Evolutionary conservation across 352 stramenopile species (phyloP), one percentile per base, ranked within the genome.

Genomic region (Pythium oligandrum): DNA sequence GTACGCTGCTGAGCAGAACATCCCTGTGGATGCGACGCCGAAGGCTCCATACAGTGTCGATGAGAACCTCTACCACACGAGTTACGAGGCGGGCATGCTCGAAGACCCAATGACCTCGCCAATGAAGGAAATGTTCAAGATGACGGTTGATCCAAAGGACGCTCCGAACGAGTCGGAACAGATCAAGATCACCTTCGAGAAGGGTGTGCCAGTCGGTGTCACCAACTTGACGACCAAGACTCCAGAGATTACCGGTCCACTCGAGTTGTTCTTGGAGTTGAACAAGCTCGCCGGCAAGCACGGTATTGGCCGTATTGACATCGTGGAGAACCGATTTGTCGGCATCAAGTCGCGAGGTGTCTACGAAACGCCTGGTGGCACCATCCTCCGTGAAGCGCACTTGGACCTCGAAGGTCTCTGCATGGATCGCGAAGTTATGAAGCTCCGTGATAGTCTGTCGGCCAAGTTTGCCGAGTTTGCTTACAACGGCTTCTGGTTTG

Each of bases 401-500:
- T 73, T 92, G 32, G 82, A 92, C 60, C 71, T 99, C 5, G 96
- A 99, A 66, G 95, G 95, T n/a, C 79, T 99, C 26, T 97, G 86
- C 76, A 86, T 99, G 73, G 97, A 99, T 77, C 91, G 96, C 50
- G 96, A 98, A 67, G 93, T 98, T 42, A 97, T 98, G 80, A 90
- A 92, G 63, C 56, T 92, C 57, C 95, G 95, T 46, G 96, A 99
- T 69, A 65, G 72, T 36, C 71, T 99, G 35, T 89, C 90, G 55
- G 64, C 78, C 63, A 98, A 99, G 80, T 99, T 98, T 63, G 86
- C 96, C 53, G 88, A 98, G 68, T 94, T 98, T 44, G 97, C 92
- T 73, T 99, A 99, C 94, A 98, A 99, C 70, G 97, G 97, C 52
- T 99, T 98, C 74, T 99, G 97, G 97, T 99, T 99, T 66, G 93